phyloP scores from a whole-genome alignment of 306 rosid species.

The Sicyos edulis region DNA sequence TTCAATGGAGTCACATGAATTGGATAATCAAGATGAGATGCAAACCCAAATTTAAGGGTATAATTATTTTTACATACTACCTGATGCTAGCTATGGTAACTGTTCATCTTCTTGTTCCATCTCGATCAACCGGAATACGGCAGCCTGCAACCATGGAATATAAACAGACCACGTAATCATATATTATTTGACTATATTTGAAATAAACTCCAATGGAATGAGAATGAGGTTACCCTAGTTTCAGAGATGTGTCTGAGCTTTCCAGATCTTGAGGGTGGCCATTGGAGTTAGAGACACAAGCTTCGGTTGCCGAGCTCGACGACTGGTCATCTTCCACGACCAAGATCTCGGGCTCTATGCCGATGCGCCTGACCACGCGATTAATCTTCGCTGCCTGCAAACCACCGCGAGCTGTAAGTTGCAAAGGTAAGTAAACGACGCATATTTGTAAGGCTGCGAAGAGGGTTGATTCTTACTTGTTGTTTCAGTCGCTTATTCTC shows the following conservation, averaged over 20 bases:
- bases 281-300: conserved; percentile 40
- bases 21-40: neutral
- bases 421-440: neutral
- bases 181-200: neutral
- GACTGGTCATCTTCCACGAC: conserved; percentile 74
- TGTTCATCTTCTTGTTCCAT: neutral
- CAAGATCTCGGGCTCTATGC: conserved; percentile 36
- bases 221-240: conserved; percentile 60
- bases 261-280: conserved; percentile 63
- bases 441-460: neutral
- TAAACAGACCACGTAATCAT: neutral
- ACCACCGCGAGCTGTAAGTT: conserved; percentile 11
- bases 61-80: neutral
- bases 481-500: conserved; percentile 67
- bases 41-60: neutral
- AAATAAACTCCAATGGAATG: neutral
- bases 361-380: conserved; percentile 28
- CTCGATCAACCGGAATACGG: conserved; percentile 17
- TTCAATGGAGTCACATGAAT: neutral
- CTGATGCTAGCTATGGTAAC: neutral
- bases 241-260: conserved; percentile 76
- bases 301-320: conserved; percentile 65
- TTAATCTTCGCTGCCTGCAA: conserved; percentile 34
- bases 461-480: conserved; percentile 33
- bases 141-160: conserved; percentile 13